These are phyloP conservation scores for Henckelia pumila DNA, from an alignment of 257 asterid species.

Conservation along the genomic window DNA sequence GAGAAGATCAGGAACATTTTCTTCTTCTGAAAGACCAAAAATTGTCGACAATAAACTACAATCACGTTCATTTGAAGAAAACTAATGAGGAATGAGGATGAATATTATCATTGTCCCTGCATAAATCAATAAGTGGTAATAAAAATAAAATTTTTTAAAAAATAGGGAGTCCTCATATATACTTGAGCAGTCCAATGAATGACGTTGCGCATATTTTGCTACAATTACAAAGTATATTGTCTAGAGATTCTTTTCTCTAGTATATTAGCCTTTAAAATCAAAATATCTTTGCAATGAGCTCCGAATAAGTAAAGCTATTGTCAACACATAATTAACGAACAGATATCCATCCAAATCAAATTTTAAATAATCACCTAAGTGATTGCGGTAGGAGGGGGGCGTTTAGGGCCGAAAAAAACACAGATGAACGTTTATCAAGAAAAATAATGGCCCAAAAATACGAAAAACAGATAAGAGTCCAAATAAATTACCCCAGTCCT, in stretches of 20 bases:
- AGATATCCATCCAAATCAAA: no score
- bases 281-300: no score
- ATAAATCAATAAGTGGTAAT: neutral
- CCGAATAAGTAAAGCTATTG: no score
- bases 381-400: no score
- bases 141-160: no score
- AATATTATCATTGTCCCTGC: neutral
- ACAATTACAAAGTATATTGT: no score
- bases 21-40: conserved; percentile 61
- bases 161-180: neutral
- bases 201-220: neutral
- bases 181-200: neutral
- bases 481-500: conserved; percentile 67
- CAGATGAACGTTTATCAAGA: neutral
- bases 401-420: neutral
- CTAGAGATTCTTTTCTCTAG: no score
- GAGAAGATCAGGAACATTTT: conserved; percentile 52
- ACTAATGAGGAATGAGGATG: neutral
- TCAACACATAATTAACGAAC: no score
- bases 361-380: no score
- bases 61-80: neutral
- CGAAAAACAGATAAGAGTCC: neutral
- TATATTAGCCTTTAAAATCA: no score
- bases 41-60: conserved; percentile 11
- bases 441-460: neutral